Conservation (phyloP, 2,329 filamentous ascomycete species). For the Epichloe sibirici region DNA sequence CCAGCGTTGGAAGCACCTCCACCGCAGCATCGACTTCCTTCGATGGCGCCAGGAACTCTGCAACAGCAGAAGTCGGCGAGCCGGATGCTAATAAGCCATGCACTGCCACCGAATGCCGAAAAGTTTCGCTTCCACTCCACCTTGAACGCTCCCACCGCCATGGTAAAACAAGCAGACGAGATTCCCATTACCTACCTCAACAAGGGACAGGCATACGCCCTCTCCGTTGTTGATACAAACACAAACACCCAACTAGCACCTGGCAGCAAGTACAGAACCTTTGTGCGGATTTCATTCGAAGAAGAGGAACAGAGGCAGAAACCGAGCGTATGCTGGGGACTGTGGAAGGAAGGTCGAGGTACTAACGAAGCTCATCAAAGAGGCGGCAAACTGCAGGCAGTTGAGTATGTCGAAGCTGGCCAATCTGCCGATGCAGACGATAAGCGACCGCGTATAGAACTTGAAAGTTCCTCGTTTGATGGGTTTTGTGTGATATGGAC, state of each 20-base stretch:
- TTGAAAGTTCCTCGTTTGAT: slow-evolving; percentile 76
- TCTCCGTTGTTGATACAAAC: slow-evolving; percentile 70
- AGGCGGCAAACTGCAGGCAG: slow-evolving; percentile 82
- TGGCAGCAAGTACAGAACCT: slow-evolving; percentile 71
- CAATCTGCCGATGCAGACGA: slow-evolving; percentile 50
- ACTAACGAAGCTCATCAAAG: slow-evolving; percentile 90
- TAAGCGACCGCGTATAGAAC: slow-evolving; percentile 54
- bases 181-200: slow-evolving; percentile 97
- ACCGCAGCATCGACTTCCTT: slow-evolving; percentile 37
- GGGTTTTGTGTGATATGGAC: slow-evolving; percentile 89
- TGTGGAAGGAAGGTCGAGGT: slow-evolving; percentile 95
- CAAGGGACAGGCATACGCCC: slow-evolving; percentile 87
- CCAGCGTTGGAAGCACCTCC: slow-evolving; percentile 50
- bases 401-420: slow-evolving; percentile 72
- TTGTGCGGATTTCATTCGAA: slow-evolving; percentile 90
- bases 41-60: slow-evolving; percentile 31
- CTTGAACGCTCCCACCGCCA: slow-evolving; percentile 87
- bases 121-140: slow-evolving; percentile 85
- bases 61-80: slow-evolving; percentile 35
- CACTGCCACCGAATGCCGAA: slow-evolving; percentile 43
- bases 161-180: slow-evolving; percentile 82
- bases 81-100: slow-evolving; percentile 31
- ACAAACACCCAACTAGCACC: slow-evolving; percentile 45
- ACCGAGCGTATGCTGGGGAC: slow-evolving; percentile 69
- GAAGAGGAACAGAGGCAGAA: slow-evolving; percentile 85